phyloP scores from a whole-genome alignment of 495 filamentous ascomycete genomes.

The Lasiosphaeria ovina region DNA sequence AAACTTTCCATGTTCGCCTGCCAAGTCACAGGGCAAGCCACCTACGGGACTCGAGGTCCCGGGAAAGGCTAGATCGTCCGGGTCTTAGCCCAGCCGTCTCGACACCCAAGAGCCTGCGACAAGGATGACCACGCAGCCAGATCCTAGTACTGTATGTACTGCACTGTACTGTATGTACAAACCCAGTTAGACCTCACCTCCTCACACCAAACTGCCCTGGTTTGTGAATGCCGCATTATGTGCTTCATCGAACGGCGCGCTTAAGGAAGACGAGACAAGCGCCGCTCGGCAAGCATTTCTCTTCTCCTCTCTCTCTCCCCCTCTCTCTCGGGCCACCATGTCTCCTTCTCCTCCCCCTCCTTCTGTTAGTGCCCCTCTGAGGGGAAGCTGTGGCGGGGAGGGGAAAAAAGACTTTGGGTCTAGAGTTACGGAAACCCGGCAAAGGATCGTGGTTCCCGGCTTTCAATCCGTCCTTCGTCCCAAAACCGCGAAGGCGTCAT shows the following conservation, averaged over 20 bases:
- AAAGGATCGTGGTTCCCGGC: neutral
- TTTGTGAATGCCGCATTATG: neutral
- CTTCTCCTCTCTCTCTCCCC: too few relatives aligned
- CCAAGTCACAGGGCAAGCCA: too few relatives aligned
- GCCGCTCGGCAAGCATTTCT: neutral
- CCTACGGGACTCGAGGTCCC: too few relatives aligned
- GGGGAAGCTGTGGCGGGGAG: neutral
- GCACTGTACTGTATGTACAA: neutral
- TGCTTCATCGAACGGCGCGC: neutral
- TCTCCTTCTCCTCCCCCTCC: neutral
- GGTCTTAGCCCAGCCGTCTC: too few relatives aligned
- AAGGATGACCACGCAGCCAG: too few relatives aligned
- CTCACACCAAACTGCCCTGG: neutral
- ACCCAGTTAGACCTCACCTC: neutral
- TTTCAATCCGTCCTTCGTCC: neutral
- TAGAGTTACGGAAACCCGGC: neutral
- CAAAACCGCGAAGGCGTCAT: neutral
- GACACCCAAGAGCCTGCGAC: too few relatives aligned
- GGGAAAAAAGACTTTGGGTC: too few relatives aligned
- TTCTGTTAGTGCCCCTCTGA: neutral
- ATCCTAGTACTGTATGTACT: neutral
- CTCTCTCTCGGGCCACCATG: neutral
- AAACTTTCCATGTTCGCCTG: too few relatives aligned
- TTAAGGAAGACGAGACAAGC: constrained; percentile 2
- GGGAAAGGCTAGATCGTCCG: too few relatives aligned